Base-by-base conservation (phyloP, 1,284 basidiomycete genomes). In the Schizophyllum amplum region DNA sequence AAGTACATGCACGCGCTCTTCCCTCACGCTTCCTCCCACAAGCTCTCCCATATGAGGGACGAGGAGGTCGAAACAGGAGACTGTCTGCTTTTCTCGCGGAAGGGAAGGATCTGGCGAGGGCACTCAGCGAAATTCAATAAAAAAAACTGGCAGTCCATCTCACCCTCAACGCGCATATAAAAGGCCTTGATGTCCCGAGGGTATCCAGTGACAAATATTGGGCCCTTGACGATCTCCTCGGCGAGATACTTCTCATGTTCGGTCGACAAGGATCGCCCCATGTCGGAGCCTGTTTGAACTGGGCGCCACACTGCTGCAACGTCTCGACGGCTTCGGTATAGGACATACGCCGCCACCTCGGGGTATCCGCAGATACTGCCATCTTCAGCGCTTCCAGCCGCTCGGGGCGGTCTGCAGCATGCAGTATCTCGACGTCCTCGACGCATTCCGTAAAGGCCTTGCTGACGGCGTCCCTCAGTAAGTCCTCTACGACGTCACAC, bases 191-290 rank as follows among this genome's bases (percentile, higher is more conserved):
- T 70, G 0, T 64, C 27, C 1, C 76, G 72, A 0, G 96, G 96
- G 68, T 98, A 99, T 68, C 96, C 84, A 4, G 87, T 92, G 50
- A 99, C 87, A 67, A 98, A 98, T 0, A 95, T 80, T 0, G 97
- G 96, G 0, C 86, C 87, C 22, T 74, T 68, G 55, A 82, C 68
- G 53, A 86, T 72, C n/a, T 71, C 70, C 52, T 86, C 83, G 0
- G 93, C 89, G 3, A 99, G 78, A 83, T 87, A 97, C 58, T 85
- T 84, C 71, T 99, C 97, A 69, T 98, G 95, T 68, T 98, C 95
- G 67, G 88, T 90, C 62, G 87, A 84, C 24, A 99, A 74, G 0
- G 81, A 71, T 20, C 72, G 2, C 92, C 91, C 87, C 89, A 94
- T 25, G 63, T 65, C 0, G 92, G 87, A 33, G 71, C 65, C 61